These are phyloP conservation scores for Colletotrichum simmondsii DNA, from an alignment of 2,329 filamentous ascomycete species.

Conservation along the genomic window DNA sequence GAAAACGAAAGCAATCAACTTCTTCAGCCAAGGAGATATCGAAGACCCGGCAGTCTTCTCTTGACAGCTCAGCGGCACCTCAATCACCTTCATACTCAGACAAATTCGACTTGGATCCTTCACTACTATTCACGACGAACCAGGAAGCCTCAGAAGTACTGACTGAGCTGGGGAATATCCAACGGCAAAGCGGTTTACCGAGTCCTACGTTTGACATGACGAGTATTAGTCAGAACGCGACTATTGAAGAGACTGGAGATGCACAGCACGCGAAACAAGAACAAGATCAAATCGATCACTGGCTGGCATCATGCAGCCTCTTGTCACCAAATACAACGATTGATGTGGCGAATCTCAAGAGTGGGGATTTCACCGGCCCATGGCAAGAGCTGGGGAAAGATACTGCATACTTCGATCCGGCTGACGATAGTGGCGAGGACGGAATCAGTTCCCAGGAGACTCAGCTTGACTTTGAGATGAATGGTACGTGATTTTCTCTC, in stretches of 20 bases:
- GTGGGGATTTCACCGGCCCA: not conserved
- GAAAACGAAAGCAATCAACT: constrained; percentile 14
- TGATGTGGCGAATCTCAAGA: not conserved
- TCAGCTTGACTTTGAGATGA: constrained; percentile 5
- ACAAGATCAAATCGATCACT: constrained; percentile 21
- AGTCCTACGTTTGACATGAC: not conserved
- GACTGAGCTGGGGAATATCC: not conserved
- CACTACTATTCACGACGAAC: not conserved
- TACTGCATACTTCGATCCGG: not conserved
- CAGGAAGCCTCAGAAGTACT: not conserved
- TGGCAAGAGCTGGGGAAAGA: constrained; percentile 5
- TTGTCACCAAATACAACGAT: not conserved
- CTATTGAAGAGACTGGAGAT: not conserved
- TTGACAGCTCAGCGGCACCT: not conserved
- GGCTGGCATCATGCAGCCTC: not conserved
- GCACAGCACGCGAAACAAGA: not conserved
- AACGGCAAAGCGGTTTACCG: not conserved
- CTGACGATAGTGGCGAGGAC: not conserved
- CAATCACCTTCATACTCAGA: not conserved
- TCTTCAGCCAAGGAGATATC: not conserved
- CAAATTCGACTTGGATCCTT: not conserved
- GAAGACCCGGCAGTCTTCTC: not conserved
- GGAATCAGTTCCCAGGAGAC: constrained; percentile 2
- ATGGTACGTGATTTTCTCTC: not conserved
- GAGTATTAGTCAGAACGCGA: not conserved